Percentiles rank a stretch among this genome's conserved stretches.
Conservation (phyloP, 2,329 filamentous ascomycete genomes). For the Dothistroma septosporum region DNA sequence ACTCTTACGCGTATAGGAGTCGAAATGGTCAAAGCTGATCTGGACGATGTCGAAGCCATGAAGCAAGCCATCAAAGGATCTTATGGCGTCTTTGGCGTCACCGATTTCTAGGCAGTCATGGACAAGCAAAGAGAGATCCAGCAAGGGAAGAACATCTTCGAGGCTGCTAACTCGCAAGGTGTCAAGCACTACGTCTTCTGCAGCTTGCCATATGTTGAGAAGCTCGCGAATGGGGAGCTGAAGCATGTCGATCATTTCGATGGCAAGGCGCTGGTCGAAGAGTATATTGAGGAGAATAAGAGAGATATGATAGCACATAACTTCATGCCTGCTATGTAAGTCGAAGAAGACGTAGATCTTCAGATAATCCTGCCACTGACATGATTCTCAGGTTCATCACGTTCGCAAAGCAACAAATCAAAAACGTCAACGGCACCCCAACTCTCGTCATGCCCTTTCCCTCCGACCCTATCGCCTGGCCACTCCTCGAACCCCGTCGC, state of each 20-base stretch:
- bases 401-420: slow-evolving; percentile 20
- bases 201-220: slow-evolving; percentile 29
- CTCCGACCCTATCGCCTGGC: slow-evolving; percentile 24
- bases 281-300: slow-evolving; percentile 32
- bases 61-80: slow-evolving; percentile 45
- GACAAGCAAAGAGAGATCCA: slow-evolving; percentile 31
- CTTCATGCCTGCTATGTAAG: slow-evolving; percentile 25
- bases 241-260: slow-evolving; percentile 38
- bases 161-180: slow-evolving; percentile 29
- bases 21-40: slow-evolving; percentile 52
- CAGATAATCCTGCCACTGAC: too few species aligned
- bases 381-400: slow-evolving; percentile 14
- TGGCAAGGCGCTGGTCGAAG: slow-evolving; percentile 35
- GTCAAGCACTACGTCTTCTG: slow-evolving; percentile 41
- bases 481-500: slow-evolving; percentile 26
- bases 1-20: slow-evolving; percentile 46
- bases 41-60: slow-evolving; percentile 47
- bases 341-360: background rate
- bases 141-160: slow-evolving; percentile 35
- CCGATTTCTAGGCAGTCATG: slow-evolving; percentile 48
- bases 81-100: slow-evolving; percentile 49
- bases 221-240: slow-evolving; percentile 30
- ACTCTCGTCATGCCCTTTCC: slow-evolving; percentile 26
- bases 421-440: slow-evolving; percentile 19
- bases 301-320: slow-evolving; percentile 23